These are phyloP conservation scores for Xylaria longipes DNA, from an alignment of 495 filamentous ascomycete genomes.

Conservation along the genomic window DNA sequence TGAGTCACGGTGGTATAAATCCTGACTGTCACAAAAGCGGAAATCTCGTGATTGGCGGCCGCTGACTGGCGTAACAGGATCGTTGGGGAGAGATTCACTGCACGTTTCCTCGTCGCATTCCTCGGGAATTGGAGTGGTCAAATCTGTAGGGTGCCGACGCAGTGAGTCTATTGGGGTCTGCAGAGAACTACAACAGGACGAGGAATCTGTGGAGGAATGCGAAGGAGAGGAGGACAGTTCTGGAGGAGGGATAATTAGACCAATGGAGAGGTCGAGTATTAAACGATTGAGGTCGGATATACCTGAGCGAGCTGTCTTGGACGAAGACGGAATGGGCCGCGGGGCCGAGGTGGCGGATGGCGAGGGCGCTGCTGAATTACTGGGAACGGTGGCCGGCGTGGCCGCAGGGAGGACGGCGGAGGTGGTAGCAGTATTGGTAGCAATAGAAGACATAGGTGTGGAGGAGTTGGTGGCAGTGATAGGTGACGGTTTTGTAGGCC, in stretches of 20 bases:
- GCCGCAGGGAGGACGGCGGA: conserved; percentile 9
- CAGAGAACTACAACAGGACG: conserved; percentile 24
- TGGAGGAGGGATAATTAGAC: conserved; percentile 37
- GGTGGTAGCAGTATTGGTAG: conserved; percentile 13
- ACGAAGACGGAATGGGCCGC: conserved; percentile 18
- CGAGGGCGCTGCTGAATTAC: conserved; percentile 22
- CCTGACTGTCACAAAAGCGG: conserved; percentile 48
- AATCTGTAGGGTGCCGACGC: conserved; percentile 52
- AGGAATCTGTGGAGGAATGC: conserved; percentile 17
- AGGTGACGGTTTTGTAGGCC: conserved; percentile 34
- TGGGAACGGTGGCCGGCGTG: conserved; percentile 28
- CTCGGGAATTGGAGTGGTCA: conserved; percentile 52
- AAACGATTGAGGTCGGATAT: conserved; percentile 34
- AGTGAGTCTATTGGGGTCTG: conserved; percentile 37
- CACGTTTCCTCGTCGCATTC: conserved; percentile 55
- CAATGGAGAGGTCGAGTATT: conserved; percentile 26
- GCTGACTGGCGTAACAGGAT: conserved; percentile 57
- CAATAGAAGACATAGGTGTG: conserved; percentile 16
- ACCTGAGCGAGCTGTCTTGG: conserved; percentile 30
- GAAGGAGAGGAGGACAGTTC: conserved; percentile 35
- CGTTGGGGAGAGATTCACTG: conserved; percentile 52
- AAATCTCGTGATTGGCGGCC: conserved; percentile 58
- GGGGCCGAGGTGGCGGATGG: conserved; percentile 25
- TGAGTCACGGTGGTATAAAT: conserved; percentile 45
- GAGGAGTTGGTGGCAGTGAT: conserved; percentile 19